phyloP scores from a whole-genome alignment of 2,329 filamentous ascomycete genomes.

The Blumeriella jaapii region DNA sequence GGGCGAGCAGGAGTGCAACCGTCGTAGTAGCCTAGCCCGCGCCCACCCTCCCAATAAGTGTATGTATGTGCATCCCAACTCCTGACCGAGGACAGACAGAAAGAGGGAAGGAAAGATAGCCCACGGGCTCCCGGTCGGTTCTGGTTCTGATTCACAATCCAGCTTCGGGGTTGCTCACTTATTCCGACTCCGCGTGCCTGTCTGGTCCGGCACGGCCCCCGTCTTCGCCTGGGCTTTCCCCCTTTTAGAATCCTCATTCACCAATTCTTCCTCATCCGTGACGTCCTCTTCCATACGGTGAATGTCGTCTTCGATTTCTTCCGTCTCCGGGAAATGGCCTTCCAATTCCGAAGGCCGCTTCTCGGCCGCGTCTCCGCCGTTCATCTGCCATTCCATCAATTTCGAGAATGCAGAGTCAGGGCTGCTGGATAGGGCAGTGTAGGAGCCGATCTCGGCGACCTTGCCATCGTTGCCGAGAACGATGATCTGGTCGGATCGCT shows the following conservation, averaged over 20 bases:
- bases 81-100: too few species aligned
- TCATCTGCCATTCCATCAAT: conserved; percentile 99
- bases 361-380: conserved; percentile 55
- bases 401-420: conserved; percentile 78
- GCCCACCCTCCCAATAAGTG: too few species aligned
- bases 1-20: too few species aligned
- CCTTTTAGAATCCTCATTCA: too few species aligned
- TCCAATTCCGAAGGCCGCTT: conserved; percentile 23
- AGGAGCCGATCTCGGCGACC: conserved; percentile 85
- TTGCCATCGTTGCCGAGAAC: conserved; percentile 77
- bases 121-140: not conserved
- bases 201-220: conserved; percentile 6
- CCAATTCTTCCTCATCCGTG: conserved; percentile 14
- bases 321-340: conserved; percentile 22
- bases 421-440: conserved; percentile 61
- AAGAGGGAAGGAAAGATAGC: too few species aligned
- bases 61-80: too few species aligned
- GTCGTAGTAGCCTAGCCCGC: too few species aligned
- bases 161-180: too few species aligned
- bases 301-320: conserved; percentile 21
- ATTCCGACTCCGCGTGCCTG: conserved; percentile 5
- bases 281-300: conserved; percentile 10
- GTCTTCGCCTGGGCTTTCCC: conserved; percentile 10
- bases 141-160: not conserved
- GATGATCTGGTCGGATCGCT: conserved; percentile 88